Conservation (phyloP, 345 rosid species). For the Microthlaspi erraticum region DNA sequence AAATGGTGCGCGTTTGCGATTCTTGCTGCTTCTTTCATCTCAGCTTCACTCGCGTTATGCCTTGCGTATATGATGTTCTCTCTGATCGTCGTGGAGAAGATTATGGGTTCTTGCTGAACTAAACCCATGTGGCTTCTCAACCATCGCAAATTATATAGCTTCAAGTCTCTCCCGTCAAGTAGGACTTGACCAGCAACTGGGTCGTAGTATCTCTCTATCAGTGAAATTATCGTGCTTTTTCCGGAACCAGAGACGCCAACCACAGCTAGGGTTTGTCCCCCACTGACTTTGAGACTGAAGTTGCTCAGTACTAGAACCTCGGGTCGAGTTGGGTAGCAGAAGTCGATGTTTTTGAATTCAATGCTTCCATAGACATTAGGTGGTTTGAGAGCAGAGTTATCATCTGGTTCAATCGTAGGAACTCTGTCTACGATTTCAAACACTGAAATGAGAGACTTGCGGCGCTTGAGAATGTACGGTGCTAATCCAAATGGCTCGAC, state of each 20-base stretch:
- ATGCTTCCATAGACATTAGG: conserved; percentile 96
- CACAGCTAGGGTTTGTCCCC: conserved; percentile 95
- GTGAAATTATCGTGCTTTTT: conserved; percentile 92
- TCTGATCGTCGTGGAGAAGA: too few relatives aligned
- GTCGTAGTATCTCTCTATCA: conserved; percentile 94
- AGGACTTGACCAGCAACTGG: conserved; percentile 97
- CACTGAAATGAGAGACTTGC: conserved; percentile 86
- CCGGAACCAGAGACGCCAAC: conserved; percentile 99
- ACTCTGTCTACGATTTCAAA: conserved; percentile 95
- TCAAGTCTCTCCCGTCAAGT: conserved; percentile 87
- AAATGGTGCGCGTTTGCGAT: conserved; percentile 99
- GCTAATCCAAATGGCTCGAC: conserved; percentile 99
- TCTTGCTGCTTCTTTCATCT: conserved; percentile 99
- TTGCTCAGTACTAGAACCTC: conserved; percentile 92
- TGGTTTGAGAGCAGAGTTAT: conserved; percentile 80
- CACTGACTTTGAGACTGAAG: conserved; percentile 91
- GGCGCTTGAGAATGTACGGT: conserved; percentile 95
- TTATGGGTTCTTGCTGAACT: conserved; percentile 96
- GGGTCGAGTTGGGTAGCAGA: conserved; percentile 92
- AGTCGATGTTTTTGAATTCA: conserved; percentile 93
- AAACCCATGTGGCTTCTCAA: conserved; percentile 93
- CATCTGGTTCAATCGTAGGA: conserved; percentile 97
- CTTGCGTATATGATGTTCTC: too few relatives aligned
- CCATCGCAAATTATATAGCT: conserved; percentile 91
- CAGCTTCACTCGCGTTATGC: too few relatives aligned